Evolutionary conservation across 1,284 basidiomycete species (phyloP).

Genomic region (Papiliotrema terrestris): DNA sequence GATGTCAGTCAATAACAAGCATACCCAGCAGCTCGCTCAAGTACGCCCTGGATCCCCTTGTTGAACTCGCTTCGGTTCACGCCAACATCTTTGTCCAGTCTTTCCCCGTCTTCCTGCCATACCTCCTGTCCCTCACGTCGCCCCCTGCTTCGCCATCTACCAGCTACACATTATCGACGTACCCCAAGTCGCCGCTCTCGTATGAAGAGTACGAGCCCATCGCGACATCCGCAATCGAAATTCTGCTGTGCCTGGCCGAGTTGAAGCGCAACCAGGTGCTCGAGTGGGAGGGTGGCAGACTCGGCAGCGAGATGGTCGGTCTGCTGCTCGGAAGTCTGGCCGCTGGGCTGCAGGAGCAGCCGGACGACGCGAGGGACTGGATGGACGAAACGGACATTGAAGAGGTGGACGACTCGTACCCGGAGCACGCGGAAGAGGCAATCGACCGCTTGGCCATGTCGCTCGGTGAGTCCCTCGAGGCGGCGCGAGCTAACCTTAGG

Average conservation of each 20-base stretch:
- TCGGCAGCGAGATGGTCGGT: conserved; percentile 28
- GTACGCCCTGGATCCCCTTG: conserved; percentile 58
- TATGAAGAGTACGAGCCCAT: conserved; percentile 76
- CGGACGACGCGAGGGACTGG: conserved; percentile 62
- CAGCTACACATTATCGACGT: conserved; percentile 26
- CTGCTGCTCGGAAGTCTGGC: conserved; percentile 34
- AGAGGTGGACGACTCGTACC: conserved; percentile 69
- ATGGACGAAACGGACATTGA: conserved; percentile 64
- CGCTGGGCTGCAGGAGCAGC: conserved; percentile 33
- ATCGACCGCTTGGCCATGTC: conserved; percentile 71
- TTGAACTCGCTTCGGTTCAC: conserved; percentile 64
- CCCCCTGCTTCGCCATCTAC: conserved; percentile 21
- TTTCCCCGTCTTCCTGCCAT: conserved; percentile 60
- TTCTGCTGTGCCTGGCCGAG: conserved; percentile 37
- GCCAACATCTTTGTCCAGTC: conserved; percentile 66
- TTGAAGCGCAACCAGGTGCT: conserved; percentile 20
- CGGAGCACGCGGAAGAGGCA: conserved; percentile 71
- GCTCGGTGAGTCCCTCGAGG: conserved; percentile 51
- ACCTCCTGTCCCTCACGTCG: conserved; percentile 51
- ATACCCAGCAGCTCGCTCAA: conserved; percentile 28
- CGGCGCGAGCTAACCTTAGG: background rate
- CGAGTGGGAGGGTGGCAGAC: conserved; percentile 26
- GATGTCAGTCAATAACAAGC: conserved; percentile 9
- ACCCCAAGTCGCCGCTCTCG: conserved; percentile 25
- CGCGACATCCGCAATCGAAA: conserved; percentile 50